Conservation (phyloP, 805 yeast species). For the Brettanomyces custersianus region DNA sequence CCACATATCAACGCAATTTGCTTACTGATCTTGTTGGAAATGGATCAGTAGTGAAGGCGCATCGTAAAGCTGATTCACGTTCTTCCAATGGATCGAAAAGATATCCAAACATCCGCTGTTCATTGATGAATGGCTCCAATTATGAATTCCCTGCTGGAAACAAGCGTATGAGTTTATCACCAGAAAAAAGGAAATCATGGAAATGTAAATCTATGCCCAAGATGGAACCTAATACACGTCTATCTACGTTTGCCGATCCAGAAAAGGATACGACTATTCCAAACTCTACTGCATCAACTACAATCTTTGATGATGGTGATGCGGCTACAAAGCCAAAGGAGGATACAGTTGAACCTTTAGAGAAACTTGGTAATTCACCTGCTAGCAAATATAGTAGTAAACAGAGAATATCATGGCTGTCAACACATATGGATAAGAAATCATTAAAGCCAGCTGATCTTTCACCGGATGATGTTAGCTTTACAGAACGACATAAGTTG, state of each 20-base stretch:
- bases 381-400: background rate
- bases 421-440: background rate
- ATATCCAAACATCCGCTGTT: slow-evolving; percentile 17
- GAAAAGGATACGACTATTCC: too few relatives aligned
- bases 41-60: slow-evolving; percentile 15
- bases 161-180: slow-evolving; percentile 18
- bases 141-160: slow-evolving; percentile 20
- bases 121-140: slow-evolving; percentile 20
- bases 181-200: slow-evolving; percentile 14
- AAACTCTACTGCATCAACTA: slow-evolving; percentile 2
- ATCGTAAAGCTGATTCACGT: slow-evolving; percentile 20
- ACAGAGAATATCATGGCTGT: background rate
- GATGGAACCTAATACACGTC: slow-evolving; percentile 4
- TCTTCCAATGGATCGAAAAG: slow-evolving; percentile 12
- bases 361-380: too few relatives aligned
- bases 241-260: slow-evolving; percentile 22
- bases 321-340: too few relatives aligned
- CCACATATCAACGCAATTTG: slow-evolving; percentile 4
- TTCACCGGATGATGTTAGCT: background rate
- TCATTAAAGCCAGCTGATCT: background rate
- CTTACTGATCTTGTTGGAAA: slow-evolving; percentile 2
- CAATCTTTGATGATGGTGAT: slow-evolving; percentile 9
- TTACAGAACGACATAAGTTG: background rate
- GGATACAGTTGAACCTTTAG: background rate
- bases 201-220: background rate